Evolutionary conservation across 331 rosid genomes (phyloP), one percentile per base, ranked within the genome.

Genomic region (Saraca asoca): DNA sequence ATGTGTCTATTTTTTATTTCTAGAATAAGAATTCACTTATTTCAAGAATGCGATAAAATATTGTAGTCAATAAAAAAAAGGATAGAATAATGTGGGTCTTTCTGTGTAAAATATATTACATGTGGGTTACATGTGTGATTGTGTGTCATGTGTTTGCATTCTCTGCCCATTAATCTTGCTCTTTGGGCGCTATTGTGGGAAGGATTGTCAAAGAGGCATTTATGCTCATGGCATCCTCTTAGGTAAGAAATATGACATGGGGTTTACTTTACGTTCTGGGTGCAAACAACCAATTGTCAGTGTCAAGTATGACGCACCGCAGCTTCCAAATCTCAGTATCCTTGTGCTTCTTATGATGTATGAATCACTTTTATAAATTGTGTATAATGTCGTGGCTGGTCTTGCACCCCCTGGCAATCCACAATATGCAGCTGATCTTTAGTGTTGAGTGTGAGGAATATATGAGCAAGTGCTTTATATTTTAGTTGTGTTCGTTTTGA

Each of bases 261-360:
- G 34, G 57, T 46, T 0, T 13, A 44, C 12, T 37, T 50, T 55
- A 5, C 20, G 12, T 72, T 83, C 46, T n/a, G 63, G 34, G 6
- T 62, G 49, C 79, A 70, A 75, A 75, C 67, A 13, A 44, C 82
- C 95, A 85, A 57, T 85, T 78, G 76, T 79, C 64, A 4, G 5
- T 2, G 74, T 84, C 48, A 73, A 69, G 51, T 34, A 69, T 82
- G 96, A 85, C 78, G 81, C 78, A 68, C 43, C 14, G 44, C 31
- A 3, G 2, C 43, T 7, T 43, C 38, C 67, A 15, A 53, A 68
- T 62, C 69, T 56, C 48, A 51, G 58, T 64, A 75, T 58, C 11
- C 13, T 63, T 20, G 31, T 71, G 33, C 58, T 7, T 29, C 33
- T 45, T 20, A 13, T 74, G 56, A 41, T 61, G 81, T 48, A 69